Base-by-base conservation (phyloP, 306 rosid species). In the Gynostemma pentaphyllum region DNA sequence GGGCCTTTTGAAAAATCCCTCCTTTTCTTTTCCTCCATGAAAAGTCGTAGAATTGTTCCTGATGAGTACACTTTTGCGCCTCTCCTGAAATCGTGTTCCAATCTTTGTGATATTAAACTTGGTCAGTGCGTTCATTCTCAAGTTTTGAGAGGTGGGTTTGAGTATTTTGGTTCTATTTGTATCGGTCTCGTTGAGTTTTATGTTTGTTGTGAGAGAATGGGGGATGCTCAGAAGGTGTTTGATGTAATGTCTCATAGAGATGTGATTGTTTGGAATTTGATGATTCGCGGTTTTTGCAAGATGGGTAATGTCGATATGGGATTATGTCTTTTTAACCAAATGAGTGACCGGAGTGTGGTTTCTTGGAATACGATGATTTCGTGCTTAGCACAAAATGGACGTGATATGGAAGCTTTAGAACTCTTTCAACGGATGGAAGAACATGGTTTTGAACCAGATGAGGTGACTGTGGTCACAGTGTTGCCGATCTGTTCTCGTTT, bases 291-390 rank as follows among this genome's bases (percentile, higher is more conserved):
- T 48, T 80, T 83, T 77, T 85, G 95, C 24, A 78, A 77, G 65
- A 12, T 14, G 44, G 89, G 92, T 40, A 15, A 79, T 36, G 79
- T 85, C 41, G 78, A 74, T 16, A 36, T 0, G 5, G 96, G 95
- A 7, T 9, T 88, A 39, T 13, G 22, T 63, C 72, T 91, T 18
- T 91, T 91, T 42, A 62, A 75, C 19, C 51, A 76, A 70, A 88
- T 85, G 96, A 70, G 39, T 53, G 88, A 79, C 54, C 74, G 84
- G 40, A 83, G 78, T 22, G 50, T 76, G 2, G 80, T 91, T 56
- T 83, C 96, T 1, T 91, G 98, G 96, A 87, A 91, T 40, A 62
- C 84, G 2, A 82, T 85, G 84, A 83, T 87, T 68, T 83, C 96
- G 19, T 79, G 76, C 69, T 54, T 88, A 14, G 82, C 76, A 2